Evolutionary conservation across 2,329 filamentous ascomycete genomes (phyloP).

Genomic region (Epichloe gansuensis): DNA sequence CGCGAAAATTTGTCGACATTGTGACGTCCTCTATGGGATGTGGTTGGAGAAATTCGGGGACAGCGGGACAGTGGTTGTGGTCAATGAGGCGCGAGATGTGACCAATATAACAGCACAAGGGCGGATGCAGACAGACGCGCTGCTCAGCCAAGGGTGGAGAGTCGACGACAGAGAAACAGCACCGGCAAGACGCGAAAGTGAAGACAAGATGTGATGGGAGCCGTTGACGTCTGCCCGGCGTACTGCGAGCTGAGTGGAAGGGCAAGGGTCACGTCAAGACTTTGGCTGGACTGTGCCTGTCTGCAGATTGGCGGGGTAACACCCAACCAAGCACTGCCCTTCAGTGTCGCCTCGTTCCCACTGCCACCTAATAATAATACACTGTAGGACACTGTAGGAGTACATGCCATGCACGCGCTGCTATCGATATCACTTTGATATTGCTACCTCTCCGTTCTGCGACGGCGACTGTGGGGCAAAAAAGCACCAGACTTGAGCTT

Average conservation of each 20-base stretch:
- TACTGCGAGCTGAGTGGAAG: not conserved
- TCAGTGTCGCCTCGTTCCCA: not conserved
- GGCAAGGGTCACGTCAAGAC: slow-evolving; percentile 1
- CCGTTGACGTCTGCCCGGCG: not conserved
- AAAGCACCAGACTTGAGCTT: too few relatives aligned
- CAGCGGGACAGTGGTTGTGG: not conserved
- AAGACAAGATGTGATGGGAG: not conserved
- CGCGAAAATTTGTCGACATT: slow-evolving; percentile 96
- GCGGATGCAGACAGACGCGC: not conserved
- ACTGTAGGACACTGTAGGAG: not conserved
- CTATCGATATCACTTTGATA: not conserved
- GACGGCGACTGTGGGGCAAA: not conserved
- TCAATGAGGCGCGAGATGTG: not conserved
- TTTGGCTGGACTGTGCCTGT: not conserved
- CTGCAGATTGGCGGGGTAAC: slow-evolving; percentile 27
- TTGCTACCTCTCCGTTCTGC: not conserved
- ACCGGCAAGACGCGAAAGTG: not conserved
- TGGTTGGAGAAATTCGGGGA: not conserved
- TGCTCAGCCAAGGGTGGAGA: not conserved
- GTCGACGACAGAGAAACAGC: not conserved
- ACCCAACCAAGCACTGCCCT: slow-evolving; percentile 3
- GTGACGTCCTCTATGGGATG: slow-evolving; percentile 17
- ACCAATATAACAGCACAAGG: not conserved
- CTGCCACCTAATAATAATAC: not conserved
- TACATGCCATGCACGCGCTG: not conserved